These are phyloP conservation scores for Malassezia restricta DNA, from an alignment of 1,284 basidiomycete species.

Conservation along the genomic window DNA sequence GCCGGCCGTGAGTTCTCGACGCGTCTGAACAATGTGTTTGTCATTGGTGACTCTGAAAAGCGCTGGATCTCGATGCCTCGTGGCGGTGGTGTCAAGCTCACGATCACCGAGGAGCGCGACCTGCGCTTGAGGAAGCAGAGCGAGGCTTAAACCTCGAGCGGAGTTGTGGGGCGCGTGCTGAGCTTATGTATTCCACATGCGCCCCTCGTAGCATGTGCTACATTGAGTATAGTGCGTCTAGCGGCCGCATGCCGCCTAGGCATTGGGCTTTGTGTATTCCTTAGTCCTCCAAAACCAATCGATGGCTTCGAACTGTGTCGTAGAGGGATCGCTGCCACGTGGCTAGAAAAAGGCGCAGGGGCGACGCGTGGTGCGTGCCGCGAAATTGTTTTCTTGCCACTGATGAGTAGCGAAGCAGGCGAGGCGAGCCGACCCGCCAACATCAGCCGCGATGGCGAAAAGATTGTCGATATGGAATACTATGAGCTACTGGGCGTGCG, in stretches of 20 bases:
- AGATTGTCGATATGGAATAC: conserved; percentile 46
- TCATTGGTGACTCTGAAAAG: conserved; percentile 89
- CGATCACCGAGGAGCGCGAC: conserved; percentile 49
- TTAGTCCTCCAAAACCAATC: conserved; percentile 15
- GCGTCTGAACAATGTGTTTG: conserved; percentile 92
- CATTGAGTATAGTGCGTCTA: too few relatives aligned
- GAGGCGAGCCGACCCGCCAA: conserved; percentile 18
- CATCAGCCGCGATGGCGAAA: conserved; percentile 39
- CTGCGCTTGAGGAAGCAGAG: conserved; percentile 36
- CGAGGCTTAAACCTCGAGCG: conserved; percentile 13
- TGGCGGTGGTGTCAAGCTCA: conserved; percentile 90
- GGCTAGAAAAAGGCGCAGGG: not conserved
- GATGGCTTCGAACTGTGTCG: not conserved
- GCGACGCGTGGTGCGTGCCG: not conserved
- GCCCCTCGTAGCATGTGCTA: too few relatives aligned
- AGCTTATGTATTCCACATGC: not conserved
- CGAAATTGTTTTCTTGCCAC: too few relatives aligned
- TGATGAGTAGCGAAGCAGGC: conserved; percentile 9
- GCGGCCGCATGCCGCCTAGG: not conserved
- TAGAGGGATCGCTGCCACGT: not conserved
- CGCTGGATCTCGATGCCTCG: conserved; percentile 94
- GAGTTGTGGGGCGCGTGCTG: not conserved
- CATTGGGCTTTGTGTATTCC: conserved; percentile 12
- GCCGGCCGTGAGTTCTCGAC: conserved; percentile 63
- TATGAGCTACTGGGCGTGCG: conserved; percentile 45